Evolutionary conservation across 176 grass and related monocot species (phyloP).

Genomic region (Oryza rufipogon): DNA sequence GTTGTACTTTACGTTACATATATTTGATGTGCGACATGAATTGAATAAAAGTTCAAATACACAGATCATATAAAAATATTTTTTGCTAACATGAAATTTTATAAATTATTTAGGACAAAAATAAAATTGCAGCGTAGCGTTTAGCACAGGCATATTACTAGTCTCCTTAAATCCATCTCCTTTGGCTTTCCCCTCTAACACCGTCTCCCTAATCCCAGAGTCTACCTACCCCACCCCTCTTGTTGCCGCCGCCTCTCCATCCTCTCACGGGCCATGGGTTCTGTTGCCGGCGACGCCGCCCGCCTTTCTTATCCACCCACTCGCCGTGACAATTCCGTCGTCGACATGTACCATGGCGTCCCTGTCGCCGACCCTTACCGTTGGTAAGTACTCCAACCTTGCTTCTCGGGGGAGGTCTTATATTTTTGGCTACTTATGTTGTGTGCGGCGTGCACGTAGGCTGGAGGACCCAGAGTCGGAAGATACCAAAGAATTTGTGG

Average conservation of each 20-base stretch:
- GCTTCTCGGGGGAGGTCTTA: neutral
- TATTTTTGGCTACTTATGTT: neutral
- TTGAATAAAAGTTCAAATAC: too few relatives aligned
- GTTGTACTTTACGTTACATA: too few relatives aligned
- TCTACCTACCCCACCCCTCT: too few relatives aligned
- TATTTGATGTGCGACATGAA: too few relatives aligned
- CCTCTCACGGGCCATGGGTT: constrained; percentile 53
- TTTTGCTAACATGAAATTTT: too few relatives aligned
- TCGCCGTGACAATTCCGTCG: constrained; percentile 67
- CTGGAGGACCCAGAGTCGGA: constrained; percentile 94
- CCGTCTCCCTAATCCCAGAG: too few relatives aligned
- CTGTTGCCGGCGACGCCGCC: constrained; percentile 33
- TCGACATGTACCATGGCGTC: constrained; percentile 70
- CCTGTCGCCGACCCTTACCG: constrained; percentile 76
- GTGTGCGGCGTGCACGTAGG: constrained; percentile 34
- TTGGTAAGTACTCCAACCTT: constrained; percentile 51
- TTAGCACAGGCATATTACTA: too few relatives aligned
- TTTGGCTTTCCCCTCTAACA: too few relatives aligned
- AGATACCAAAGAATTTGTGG: constrained; percentile 88
- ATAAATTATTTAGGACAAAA: too few relatives aligned
- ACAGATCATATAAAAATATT: too few relatives aligned
- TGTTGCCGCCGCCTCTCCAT: neutral
- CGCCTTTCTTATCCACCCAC: constrained; percentile 61
- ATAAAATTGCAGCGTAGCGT: too few relatives aligned
- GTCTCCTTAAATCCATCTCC: too few relatives aligned